These are phyloP conservation scores for Moniliophthora roreri DNA, from an alignment of 1,284 basidiomycete genomes.

Conservation along the genomic window DNA sequence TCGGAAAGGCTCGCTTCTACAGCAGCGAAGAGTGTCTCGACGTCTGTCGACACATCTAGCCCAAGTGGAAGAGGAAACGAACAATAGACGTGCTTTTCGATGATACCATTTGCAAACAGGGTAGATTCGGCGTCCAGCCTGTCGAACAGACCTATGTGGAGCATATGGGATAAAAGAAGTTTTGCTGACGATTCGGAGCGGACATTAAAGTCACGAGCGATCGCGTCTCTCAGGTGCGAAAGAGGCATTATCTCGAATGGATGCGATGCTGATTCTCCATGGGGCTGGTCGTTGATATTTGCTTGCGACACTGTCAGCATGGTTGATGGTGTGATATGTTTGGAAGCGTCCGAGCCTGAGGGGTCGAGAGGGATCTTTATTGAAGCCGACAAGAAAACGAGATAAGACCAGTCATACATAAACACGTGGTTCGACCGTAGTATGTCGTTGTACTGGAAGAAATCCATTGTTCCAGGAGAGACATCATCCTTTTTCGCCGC, in stretches of 20 bases:
- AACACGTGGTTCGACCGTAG: conserved; percentile 42
- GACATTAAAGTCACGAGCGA: conserved; percentile 61
- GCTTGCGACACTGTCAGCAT: conserved; percentile 23
- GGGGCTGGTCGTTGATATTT: background rate
- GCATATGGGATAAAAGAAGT: conserved; percentile 57
- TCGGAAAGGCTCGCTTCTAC: conserved; percentile 74
- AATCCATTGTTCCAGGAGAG: conserved; percentile 51
- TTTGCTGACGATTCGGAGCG: conserved; percentile 51
- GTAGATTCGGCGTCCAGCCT: conserved; percentile 36
- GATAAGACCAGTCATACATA: conserved; percentile 66
- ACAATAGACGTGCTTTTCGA: conserved; percentile 37
- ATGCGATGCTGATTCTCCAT: conserved; percentile 25
- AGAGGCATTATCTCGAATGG: conserved; percentile 62
- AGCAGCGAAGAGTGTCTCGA: conserved; percentile 68
- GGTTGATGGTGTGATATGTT: no score
- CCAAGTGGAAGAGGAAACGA: conserved; percentile 68
- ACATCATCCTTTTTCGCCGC: conserved; percentile 35
- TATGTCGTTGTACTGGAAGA: conserved; percentile 46
- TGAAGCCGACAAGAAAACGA: conserved; percentile 58
- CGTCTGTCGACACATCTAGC: conserved; percentile 68
- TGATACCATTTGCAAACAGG: conserved; percentile 34
- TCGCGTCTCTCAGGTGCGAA: conserved; percentile 56
- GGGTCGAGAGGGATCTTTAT: conserved; percentile 47
- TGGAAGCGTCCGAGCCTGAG: background rate
- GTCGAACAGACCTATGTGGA: conserved; percentile 60